Evolutionary conservation across 805 yeast species (phyloP), one percentile per base, ranked within the genome.

Genomic region (Saccharomycopsis babjevae): DNA sequence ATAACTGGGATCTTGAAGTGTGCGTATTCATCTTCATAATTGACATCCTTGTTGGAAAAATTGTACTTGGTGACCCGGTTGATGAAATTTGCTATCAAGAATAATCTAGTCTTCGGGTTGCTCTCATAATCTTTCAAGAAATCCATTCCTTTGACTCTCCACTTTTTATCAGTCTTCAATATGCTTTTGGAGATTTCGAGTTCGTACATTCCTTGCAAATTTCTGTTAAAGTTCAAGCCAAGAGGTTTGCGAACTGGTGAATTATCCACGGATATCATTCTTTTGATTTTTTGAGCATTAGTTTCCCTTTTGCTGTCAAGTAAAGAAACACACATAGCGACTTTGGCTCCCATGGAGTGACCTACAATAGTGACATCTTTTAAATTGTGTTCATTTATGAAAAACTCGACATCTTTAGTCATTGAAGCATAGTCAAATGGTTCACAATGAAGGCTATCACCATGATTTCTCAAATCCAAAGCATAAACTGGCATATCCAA

Each of bases 341-440:
- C 76, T 66, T 82, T 83, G 3, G 84, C 86, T 1, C 88, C 88
- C 81, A 83, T 78, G 20, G 85, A 82, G 67, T 80, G 85, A 0
- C 88, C 87, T 13, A 77, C 61, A 3, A 78, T 58, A 43, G 74
- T 68, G 4, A 76, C 70, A 15, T 72, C 72, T 58, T 68, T 64
- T 22, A 76, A 70, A 42, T 66, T 60, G 16, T 67, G 63, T 13
- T 69, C 66, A 40, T 72, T 64, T 1, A 80, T 64, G 57, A 75
- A 75, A 46, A 68, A 65, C 3, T 72, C 67, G 3, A 81, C 71
- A 66, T 82, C 86, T 3, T 68, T 62, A 1, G 79, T 76, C 72
- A 80, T 67, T 5, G 77, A 68, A 5, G 58, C n/a, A 66, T 83
- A 82, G 57, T 74, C 75, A 59, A 73, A 74, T 0, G 84, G 83